Percentiles rank a stretch among this genome's conserved stretches.
phyloP scores from a whole-genome alignment of 495 filamentous ascomycete species.

The Hypomontagnella submonticulosa region DNA sequence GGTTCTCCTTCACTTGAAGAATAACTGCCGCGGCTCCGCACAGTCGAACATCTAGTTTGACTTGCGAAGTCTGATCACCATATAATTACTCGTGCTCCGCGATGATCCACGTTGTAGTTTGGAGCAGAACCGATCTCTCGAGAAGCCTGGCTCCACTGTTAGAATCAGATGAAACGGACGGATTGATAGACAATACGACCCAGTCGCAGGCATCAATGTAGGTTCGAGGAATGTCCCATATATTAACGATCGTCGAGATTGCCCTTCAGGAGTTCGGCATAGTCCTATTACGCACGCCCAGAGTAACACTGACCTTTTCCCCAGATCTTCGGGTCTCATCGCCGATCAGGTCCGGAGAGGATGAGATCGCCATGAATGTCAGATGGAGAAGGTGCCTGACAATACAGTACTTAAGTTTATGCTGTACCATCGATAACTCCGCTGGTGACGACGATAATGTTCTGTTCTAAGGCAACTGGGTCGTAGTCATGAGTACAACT shows the following conservation, averaged over 20 bases:
- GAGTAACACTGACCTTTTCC: slow-evolving; percentile 25
- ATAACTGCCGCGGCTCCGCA: not conserved
- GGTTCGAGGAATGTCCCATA: slow-evolving; percentile 13
- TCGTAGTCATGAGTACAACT: slow-evolving; percentile 1
- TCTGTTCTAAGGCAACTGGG: slow-evolving; percentile 17
- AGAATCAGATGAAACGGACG: slow-evolving; percentile 4
- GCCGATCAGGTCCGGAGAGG: slow-evolving; percentile 31
- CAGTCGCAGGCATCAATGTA: not conserved
- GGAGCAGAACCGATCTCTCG: slow-evolving; percentile 11
- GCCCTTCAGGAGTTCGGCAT: slow-evolving; percentile 11
- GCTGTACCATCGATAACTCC: slow-evolving; percentile 9
- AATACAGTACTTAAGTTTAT: slow-evolving; percentile 6
- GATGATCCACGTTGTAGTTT: slow-evolving; percentile 19
- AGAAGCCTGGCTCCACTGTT: slow-evolving; percentile 12
- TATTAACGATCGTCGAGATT: slow-evolving; percentile 14
- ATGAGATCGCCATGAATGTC: slow-evolving; percentile 21
- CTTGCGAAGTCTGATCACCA: slow-evolving; percentile 9
- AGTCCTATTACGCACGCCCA: slow-evolving; percentile 20
- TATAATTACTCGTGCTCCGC: slow-evolving; percentile 6
- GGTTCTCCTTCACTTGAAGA: slow-evolving; percentile 12
- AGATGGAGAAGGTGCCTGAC: slow-evolving; percentile 4
- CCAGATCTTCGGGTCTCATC: slow-evolving; percentile 42
- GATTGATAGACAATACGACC: not conserved
- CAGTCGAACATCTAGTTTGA: not conserved
- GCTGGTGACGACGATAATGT: slow-evolving; percentile 1